Conservation (phyloP, 495 filamentous ascomycete genomes). For the Lasiosphaeria miniovina region DNA sequence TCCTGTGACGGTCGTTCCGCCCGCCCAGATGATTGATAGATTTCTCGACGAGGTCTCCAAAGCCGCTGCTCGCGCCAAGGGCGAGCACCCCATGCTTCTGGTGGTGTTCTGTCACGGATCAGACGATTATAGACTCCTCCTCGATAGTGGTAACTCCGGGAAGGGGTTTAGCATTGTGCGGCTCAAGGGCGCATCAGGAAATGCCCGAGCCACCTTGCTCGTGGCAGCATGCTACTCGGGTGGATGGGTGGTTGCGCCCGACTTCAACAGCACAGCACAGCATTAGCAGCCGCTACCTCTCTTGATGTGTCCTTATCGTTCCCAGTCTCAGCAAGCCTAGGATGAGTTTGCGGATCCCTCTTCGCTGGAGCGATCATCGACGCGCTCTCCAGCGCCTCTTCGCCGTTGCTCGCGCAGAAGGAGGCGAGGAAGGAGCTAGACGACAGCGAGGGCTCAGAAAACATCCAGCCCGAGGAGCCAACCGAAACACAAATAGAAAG, state of each 20-base stretch:
- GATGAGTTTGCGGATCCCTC: no score
- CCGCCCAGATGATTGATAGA: slow-evolving; percentile 9
- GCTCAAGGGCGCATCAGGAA: neutral
- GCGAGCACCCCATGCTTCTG: neutral
- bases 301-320: neutral
- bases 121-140: neutral
- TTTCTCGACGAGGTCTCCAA: slow-evolving; percentile 8
- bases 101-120: slow-evolving; percentile 6
- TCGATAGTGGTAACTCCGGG: slow-evolving; percentile 1
- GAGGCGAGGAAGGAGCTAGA: no score
- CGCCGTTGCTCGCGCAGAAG: slow-evolving; percentile 2
- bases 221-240: slow-evolving; percentile 1
- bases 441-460: no score
- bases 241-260: no score
- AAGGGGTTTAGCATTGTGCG: slow-evolving; percentile 1
- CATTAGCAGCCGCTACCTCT: neutral
- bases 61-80: slow-evolving; percentile 4
- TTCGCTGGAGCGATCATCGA: no score
- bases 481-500: slow-evolving; percentile 5
- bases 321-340: neutral
- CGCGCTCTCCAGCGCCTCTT: neutral
- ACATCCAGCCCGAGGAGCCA: slow-evolving; percentile 4
- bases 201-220: slow-evolving; percentile 3
- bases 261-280: slow-evolving; percentile 1
- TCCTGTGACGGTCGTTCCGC: slow-evolving; percentile 7